Conservation (phyloP, 108 stramenopile genomes). For the Pseudonitzschia multistriata region DNA sequence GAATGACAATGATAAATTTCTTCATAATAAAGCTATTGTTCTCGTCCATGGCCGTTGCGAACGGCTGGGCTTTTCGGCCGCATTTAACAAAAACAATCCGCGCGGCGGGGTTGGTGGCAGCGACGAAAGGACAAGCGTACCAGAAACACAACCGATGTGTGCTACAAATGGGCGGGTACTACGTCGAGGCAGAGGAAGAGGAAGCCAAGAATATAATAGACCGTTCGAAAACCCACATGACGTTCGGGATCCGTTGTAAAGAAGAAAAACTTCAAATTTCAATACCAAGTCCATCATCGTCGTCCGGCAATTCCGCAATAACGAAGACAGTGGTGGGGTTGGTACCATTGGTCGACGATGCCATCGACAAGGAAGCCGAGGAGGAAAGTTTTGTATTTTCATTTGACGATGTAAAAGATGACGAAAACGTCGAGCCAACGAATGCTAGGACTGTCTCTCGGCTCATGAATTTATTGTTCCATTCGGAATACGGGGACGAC, state of each 20-base stretch:
- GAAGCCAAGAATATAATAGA: neutral
- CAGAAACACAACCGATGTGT: too few relatives aligned
- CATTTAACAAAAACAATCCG: too few relatives aligned
- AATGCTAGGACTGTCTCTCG: neutral
- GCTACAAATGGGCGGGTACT: neutral
- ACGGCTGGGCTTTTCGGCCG: too few relatives aligned
- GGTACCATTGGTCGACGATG: neutral
- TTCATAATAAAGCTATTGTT: too few relatives aligned
- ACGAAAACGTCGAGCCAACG: neutral
- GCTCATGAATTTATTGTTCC: neutral
- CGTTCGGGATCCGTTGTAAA: neutral
- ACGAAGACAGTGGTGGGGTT: neutral
- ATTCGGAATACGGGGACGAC: neutral
- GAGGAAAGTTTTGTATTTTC: neutral
- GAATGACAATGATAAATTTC: too few relatives aligned
- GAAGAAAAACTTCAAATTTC: neutral
- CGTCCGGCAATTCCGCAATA: neutral
- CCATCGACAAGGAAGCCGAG: neutral
- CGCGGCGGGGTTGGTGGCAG: too few relatives aligned
- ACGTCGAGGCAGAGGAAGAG: conserved; percentile 1
- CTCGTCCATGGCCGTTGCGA: too few relatives aligned
- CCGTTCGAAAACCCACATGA: conserved; percentile 9
- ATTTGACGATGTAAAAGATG: neutral
- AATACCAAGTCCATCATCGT: too few relatives aligned
- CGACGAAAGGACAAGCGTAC: too few relatives aligned